phyloP scores from a whole-genome alignment of 495 filamentous ascomycete species.

The Coniosporium apollinis region DNA sequence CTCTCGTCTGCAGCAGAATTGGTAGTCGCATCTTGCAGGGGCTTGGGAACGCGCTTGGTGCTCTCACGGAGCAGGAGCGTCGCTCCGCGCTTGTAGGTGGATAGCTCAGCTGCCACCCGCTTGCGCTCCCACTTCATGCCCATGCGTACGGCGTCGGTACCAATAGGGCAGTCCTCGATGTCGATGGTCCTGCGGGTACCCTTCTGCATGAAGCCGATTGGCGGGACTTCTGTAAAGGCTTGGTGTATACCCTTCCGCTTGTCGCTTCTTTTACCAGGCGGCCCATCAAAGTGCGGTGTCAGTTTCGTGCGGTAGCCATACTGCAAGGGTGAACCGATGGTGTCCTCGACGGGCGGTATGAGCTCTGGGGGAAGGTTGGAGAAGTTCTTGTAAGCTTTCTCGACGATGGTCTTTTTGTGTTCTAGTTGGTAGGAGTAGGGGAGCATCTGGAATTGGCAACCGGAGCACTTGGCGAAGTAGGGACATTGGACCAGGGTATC shows the following conservation, averaged over 20 bases:
- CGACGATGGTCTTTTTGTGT: slow-evolving; percentile 71
- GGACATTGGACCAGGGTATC: slow-evolving; percentile 59
- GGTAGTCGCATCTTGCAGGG: slow-evolving; percentile 9
- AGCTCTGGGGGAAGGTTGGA: slow-evolving; percentile 59
- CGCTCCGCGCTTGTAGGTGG: slow-evolving; percentile 60
- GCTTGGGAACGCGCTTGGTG: slow-evolving; percentile 50
- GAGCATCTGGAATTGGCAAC: slow-evolving; percentile 96
- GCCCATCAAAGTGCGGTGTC: slow-evolving; percentile 83
- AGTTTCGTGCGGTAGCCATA: slow-evolving; percentile 93
- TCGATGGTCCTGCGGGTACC: slow-evolving; percentile 56
- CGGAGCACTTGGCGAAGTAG: slow-evolving; percentile 77
- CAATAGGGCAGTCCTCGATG: slow-evolving; percentile 95
- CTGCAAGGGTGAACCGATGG: slow-evolving; percentile 74
- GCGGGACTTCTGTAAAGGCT: slow-evolving; percentile 39
- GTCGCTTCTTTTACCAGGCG: slow-evolving; percentile 30
- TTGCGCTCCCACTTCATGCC: slow-evolving; percentile 61
- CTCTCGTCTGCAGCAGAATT: neutral
- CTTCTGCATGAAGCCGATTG: slow-evolving; percentile 85
- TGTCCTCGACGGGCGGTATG: slow-evolving; percentile 61
- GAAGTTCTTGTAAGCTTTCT: slow-evolving; percentile 86
- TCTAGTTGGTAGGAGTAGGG: slow-evolving; percentile 70
- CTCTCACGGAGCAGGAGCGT: slow-evolving; percentile 80
- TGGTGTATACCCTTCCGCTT: slow-evolving; percentile 26
- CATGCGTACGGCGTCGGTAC: slow-evolving; percentile 61
- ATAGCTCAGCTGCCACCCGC: slow-evolving; percentile 49